A percentile compares a stretch with the other conserved stretches of the same genome.
These are phyloP conservation scores for Pugionium dolabratum DNA, from an alignment of 345 rosid genomes.

Conservation along the genomic window DNA sequence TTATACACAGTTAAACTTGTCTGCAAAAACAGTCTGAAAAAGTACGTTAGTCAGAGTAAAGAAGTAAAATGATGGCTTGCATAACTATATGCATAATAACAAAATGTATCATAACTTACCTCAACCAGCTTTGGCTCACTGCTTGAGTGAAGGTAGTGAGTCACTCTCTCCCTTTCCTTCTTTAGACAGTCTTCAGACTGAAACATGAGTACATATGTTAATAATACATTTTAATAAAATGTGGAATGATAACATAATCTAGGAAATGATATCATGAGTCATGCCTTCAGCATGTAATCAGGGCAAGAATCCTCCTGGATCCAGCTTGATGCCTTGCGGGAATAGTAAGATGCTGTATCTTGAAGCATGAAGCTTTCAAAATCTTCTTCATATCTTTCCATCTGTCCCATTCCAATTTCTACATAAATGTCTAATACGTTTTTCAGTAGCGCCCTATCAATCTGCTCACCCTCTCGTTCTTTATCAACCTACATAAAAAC, in stretches of 20 bases:
- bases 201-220: constrained; percentile 24
- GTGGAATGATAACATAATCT: background rate
- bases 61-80: background rate
- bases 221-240: background rate
- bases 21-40: background rate
- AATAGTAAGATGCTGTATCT: constrained; percentile 66
- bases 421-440: constrained; percentile 67
- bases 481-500: constrained; percentile 38
- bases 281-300: constrained; percentile 75
- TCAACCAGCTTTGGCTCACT: constrained; percentile 81
- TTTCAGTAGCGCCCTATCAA: constrained; percentile 73
- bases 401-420: constrained; percentile 65
- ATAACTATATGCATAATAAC: background rate
- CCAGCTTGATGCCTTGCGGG: constrained; percentile 79
- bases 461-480: constrained; percentile 82
- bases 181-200: constrained; percentile 89
- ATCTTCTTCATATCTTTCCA: constrained; percentile 59
- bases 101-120: constrained; percentile 49
- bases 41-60: background rate
- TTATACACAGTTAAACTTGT: background rate
- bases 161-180: constrained; percentile 84
- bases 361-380: constrained; percentile 64
- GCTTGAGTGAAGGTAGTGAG: constrained; percentile 78
- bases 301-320: constrained; percentile 70
- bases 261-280: constrained; percentile 16